Evolutionary conservation across 73 alveolate genomes (phyloP), one percentile per base, ranked within the genome.

Genomic region (Paramecium caudatum): DNA sequence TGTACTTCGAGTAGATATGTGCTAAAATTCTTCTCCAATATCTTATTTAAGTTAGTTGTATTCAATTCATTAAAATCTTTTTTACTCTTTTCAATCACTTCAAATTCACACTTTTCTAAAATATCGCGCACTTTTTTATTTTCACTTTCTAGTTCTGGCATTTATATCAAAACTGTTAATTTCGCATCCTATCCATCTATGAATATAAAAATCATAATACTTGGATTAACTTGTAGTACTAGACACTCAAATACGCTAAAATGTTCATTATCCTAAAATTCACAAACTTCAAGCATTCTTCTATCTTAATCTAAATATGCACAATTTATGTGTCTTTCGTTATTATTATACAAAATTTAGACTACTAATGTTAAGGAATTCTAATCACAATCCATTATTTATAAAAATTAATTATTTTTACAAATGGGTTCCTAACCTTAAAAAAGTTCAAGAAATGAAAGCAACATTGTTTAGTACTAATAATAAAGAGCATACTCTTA

Each of bases 191-290:
- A 27, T 4, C 90, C 65, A 30, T 87, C 69, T 15, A 85, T 90
- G 16, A 74, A 25, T 37, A 74, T 74, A 15, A 41, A 39, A 74
- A 9, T n/a, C 5, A 34, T 46, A 32, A 63, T 86, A 45, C 84
- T 80, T 93, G 94, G 94, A 87, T 93, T 41, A 82, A 81, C 70
- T 91, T 86, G 81, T 39, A 95, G 92, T 37, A 95, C 93, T n/a
- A 95, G 80, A 30, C 95, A 91, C 61, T 95, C 98, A 46, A 93
- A 82, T 61, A 91, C 94, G 5, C 97, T 93, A 82, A 91, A 95
- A 88, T 95, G 95, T 74, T 95, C 98, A 46, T 94, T 95, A 63
- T 95, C 98, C 50, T 91, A 47, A 78, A 95, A 95, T 86, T 93
- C 97, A 19, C 97, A 69, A 0, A 95, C 91, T 74, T 87, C 91